phyloP scores from a whole-genome alignment of 352 stramenopile genomes.

The Phytophthora fragariaefolia region DNA sequence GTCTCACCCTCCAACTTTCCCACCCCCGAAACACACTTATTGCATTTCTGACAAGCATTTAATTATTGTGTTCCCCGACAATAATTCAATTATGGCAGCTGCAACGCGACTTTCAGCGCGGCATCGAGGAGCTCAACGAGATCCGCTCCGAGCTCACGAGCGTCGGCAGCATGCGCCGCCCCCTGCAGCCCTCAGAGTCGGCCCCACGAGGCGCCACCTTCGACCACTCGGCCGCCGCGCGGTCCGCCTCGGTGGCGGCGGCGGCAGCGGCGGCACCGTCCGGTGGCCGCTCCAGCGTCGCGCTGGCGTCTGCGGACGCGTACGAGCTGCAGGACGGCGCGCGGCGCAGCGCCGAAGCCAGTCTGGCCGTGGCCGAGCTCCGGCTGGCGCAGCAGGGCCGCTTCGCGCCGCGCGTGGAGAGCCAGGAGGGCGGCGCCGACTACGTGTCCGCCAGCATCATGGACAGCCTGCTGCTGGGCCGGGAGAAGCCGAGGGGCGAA shows the following conservation, averaged over 20 bases:
- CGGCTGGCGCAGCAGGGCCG: constrained; percentile 60
- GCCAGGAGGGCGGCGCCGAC: constrained; percentile 75
- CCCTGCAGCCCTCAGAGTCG: constrained; percentile 49
- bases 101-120: constrained; percentile 79
- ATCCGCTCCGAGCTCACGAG: constrained; percentile 79
- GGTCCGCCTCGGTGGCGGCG: background rate
- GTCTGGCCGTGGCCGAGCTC: constrained; percentile 68
- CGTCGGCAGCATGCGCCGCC: constrained; percentile 68
- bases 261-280: background rate
- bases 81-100: constrained; percentile 50
- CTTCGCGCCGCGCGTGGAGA: constrained; percentile 66
- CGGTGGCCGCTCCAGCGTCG: constrained; percentile 44
- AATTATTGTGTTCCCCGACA: too few relatives aligned
- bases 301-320: constrained; percentile 39
- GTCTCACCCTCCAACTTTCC: constrained; percentile 25
- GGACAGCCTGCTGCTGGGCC: constrained; percentile 72
- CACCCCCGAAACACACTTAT: background rate
- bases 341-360: constrained; percentile 49
- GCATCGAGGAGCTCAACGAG: constrained; percentile 82
- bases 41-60: background rate
- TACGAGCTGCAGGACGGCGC: constrained; percentile 35
- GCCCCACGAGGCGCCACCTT: constrained; percentile 4
- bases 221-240: constrained; percentile 11
- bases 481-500: constrained; percentile 19
- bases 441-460: constrained; percentile 86